Percentiles rank a stretch among this genome's conserved stretches.
Evolutionary conservation across 2,329 filamentous ascomycete genomes (phyloP).

Genomic region (Stachybotrys echinatus): DNA sequence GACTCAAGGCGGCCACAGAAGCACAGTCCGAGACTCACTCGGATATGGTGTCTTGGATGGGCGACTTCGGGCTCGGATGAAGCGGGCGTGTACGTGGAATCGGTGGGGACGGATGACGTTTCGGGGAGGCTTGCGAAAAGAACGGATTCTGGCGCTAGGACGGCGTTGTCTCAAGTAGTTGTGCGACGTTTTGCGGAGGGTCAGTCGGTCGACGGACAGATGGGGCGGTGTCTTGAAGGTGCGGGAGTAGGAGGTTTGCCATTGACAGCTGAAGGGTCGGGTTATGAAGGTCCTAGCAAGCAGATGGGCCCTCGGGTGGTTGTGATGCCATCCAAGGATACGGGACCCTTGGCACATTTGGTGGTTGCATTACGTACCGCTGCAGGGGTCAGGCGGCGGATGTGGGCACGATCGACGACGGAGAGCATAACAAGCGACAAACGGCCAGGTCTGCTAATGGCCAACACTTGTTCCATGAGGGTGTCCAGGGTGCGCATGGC

Average conservation of each 20-base stretch:
- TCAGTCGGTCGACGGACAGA: background rate
- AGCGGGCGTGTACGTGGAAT: conserved; percentile 12
- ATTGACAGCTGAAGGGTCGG: background rate
- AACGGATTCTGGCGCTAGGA: conserved; percentile 3
- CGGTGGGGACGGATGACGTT: conserved; percentile 23
- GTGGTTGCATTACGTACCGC: background rate
- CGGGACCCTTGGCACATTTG: background rate
- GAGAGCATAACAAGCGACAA: background rate
- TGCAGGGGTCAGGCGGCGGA: background rate
- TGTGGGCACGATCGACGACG: background rate
- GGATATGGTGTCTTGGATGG: background rate
- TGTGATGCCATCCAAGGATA: background rate
- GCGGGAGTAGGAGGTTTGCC: background rate
- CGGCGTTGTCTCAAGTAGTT: background rate
- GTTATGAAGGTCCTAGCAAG: background rate
- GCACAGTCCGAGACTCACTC: background rate
- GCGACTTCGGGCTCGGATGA: background rate
- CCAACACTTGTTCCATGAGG: too few relatives aligned
- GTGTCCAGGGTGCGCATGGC: too few relatives aligned
- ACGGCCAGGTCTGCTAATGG: too few relatives aligned
- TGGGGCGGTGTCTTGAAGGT: background rate
- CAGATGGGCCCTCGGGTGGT: background rate
- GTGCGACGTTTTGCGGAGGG: background rate
- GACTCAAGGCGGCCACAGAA: background rate
- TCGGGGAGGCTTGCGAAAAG: conserved; percentile 9